Conservation (phyloP, 495 filamentous ascomycete genomes). For the Aspergillus mulundensis region DNA sequence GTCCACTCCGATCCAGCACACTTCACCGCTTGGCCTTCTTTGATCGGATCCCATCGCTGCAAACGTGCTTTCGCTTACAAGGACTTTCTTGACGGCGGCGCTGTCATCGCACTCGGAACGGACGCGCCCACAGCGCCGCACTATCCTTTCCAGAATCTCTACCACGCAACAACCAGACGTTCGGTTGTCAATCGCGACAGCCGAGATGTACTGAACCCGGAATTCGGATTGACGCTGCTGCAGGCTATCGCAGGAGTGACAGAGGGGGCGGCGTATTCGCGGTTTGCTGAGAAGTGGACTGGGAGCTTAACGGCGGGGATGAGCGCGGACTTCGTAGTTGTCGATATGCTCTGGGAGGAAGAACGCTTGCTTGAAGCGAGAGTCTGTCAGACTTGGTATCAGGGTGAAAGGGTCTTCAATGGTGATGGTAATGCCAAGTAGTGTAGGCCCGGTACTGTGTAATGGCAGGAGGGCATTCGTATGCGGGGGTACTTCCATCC, state of each 20-base stretch:
- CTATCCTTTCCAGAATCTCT: conserved; percentile 48
- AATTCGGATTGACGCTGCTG: conserved; percentile 47
- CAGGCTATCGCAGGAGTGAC: conserved; percentile 50
- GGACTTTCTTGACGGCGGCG: conserved; percentile 52
- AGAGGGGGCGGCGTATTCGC: conserved; percentile 51
- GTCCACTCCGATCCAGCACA: conserved; percentile 61
- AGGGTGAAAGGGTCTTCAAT: conserved; percentile 34
- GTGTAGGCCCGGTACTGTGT: no score
- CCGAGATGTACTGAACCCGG: conserved; percentile 43
- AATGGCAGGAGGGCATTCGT: no score
- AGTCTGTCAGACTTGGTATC: conserved; percentile 53
- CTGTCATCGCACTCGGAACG: conserved; percentile 51
- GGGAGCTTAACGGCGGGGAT: conserved; percentile 44
- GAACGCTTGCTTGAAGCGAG: conserved; percentile 46
- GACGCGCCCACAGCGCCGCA: conserved; percentile 56
- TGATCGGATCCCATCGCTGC: conserved; percentile 50
- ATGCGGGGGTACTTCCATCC: no score
- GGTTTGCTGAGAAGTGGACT: conserved; percentile 50
- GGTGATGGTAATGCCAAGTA: not conserved
- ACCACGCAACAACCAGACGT: conserved; percentile 52
- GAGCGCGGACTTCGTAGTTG: conserved; percentile 54
- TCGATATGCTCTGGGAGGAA: conserved; percentile 53
- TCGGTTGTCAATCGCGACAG: conserved; percentile 46
- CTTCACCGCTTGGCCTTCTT: conserved; percentile 50
- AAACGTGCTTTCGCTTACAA: conserved; percentile 55